A percentile compares a stretch with the other conserved stretches of the same genome.
phyloP scores from a whole-genome alignment of 352 stramenopile genomes.

The Achlya hypogyna region DNA sequence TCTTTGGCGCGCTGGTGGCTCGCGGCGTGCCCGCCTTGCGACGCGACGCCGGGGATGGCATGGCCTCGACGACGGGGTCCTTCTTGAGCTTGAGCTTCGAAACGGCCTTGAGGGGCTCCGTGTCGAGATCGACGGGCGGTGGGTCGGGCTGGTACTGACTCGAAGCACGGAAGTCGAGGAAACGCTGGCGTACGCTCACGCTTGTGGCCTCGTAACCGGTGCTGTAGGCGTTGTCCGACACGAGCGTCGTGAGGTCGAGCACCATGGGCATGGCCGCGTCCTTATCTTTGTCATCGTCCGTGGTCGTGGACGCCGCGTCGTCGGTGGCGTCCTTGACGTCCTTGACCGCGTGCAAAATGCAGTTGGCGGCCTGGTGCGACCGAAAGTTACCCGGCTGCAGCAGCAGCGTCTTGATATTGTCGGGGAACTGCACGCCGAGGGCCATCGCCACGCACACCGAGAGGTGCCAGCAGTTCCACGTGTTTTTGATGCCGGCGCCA shows the following conservation, averaged over 20 bases:
- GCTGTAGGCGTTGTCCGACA: constrained; percentile 74
- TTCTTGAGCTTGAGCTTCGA: constrained; percentile 11
- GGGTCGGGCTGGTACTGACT: constrained; percentile 7
- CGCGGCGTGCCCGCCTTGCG: constrained; percentile 7
- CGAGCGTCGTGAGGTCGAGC: constrained; percentile 53
- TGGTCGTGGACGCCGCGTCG: background rate
- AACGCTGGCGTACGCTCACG: constrained; percentile 46
- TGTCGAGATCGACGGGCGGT: background rate
- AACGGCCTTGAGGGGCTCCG: background rate
- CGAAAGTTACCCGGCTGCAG: constrained; percentile 76
- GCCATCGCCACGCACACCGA: constrained; percentile 72
- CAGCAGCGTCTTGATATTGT: constrained; percentile 49
- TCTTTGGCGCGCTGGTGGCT: background rate
- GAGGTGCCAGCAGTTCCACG: constrained; percentile 84
- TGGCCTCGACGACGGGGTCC: background rate
- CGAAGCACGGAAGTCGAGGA: constrained; percentile 33
- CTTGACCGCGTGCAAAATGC: constrained; percentile 32
- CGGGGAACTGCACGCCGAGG: constrained; percentile 73
- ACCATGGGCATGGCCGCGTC: constrained; percentile 27
- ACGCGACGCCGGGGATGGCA: background rate
- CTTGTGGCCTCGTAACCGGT: constrained; percentile 67
- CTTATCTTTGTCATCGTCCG: constrained; percentile 11
- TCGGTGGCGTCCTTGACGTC: background rate
- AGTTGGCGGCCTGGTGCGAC: constrained; percentile 78
- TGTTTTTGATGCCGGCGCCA: constrained; percentile 79